Conservation (phyloP, 1,139 yeast genomes). For the Geotrichum restrictum region DNA sequence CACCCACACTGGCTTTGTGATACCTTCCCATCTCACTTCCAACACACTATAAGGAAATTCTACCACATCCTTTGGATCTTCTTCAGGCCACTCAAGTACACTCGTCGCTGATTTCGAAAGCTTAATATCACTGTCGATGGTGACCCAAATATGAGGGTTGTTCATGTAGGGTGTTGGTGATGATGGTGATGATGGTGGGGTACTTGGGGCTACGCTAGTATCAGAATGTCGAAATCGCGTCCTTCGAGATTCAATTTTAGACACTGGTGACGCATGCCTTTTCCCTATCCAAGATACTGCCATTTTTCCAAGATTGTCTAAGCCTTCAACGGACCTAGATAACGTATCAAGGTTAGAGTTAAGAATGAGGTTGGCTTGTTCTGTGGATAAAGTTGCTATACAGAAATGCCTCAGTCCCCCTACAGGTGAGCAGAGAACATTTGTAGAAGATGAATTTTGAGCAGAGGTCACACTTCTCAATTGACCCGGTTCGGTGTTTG, state of each 20-base stretch:
- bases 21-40: conserved; percentile 45
- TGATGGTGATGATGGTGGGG: not conserved
- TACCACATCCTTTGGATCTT: conserved; percentile 30
- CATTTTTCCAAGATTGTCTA: conserved; percentile 27
- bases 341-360: conserved; percentile 23
- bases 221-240: conserved; percentile 14
- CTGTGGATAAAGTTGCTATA: conserved; percentile 29
- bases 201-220: conserved; percentile 2
- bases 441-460: conserved; percentile 11
- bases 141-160: conserved; percentile 43
- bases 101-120: conserved; percentile 32
- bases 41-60: conserved; percentile 48
- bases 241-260: conserved; percentile 13
- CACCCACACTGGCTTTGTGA: conserved; percentile 39
- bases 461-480: conserved; percentile 29
- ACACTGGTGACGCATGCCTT: conserved; percentile 12
- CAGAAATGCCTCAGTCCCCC: conserved; percentile 52
- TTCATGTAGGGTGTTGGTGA: conserved; percentile 19
- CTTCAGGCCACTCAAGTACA: conserved; percentile 16
- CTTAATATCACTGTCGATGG: conserved; percentile 42
- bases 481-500: conserved; percentile 41
- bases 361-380: conserved; percentile 10
- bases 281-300: conserved; percentile 34
- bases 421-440: conserved; percentile 47
- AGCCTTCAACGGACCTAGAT: conserved; percentile 25